Conservation (phyloP, 2,329 filamentous ascomycete genomes). For the Aspergillus fischeri region DNA sequence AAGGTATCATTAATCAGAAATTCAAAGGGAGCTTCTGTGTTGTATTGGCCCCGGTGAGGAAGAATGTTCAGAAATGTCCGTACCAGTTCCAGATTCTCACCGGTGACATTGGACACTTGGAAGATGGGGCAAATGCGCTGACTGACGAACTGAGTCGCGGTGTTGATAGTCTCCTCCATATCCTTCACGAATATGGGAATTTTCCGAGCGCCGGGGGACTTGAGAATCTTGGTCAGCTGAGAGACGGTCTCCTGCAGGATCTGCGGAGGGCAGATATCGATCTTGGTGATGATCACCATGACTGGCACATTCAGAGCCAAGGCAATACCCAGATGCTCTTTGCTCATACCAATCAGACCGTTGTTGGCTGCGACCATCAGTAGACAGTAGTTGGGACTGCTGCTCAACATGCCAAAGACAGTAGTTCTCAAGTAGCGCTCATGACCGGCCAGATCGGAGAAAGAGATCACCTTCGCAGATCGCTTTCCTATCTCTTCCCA, state of each 20-base stretch:
- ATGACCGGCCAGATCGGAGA: conserved; percentile 92
- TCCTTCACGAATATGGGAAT: conserved; percentile 95
- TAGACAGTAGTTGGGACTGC: conserved; percentile 93
- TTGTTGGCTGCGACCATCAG: conserved; percentile 99
- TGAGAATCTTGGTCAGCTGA: conserved; percentile 88
- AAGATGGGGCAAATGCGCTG: conserved; percentile 96
- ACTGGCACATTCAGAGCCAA: conserved; percentile 93
- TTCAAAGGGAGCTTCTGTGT: conserved; percentile 81
- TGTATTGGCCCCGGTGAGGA: conserved; percentile 89
- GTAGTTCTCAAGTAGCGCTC: conserved; percentile 94
- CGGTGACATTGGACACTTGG: conserved; percentile 96
- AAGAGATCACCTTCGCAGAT: conserved; percentile 92
- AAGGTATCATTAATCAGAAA: conserved; percentile 97
- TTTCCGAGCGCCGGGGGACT: conserved; percentile 88
- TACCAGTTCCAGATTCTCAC: conserved; percentile 83
- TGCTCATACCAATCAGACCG: conserved; percentile 94
- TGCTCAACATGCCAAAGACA: conserved; percentile 89
- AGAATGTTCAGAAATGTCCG: conserved; percentile 92
- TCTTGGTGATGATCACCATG: conserved; percentile 97
- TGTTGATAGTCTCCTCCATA: conserved; percentile 87
- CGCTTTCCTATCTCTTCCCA: conserved; percentile 98
- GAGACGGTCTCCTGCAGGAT: conserved; percentile 91
- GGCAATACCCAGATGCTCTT: conserved; percentile 94
- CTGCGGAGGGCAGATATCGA: conserved; percentile 94
- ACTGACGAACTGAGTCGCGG: conserved; percentile 91